Conservation (phyloP, 2,329 filamentous ascomycete species). For the Trichoderma simmonsii region DNA sequence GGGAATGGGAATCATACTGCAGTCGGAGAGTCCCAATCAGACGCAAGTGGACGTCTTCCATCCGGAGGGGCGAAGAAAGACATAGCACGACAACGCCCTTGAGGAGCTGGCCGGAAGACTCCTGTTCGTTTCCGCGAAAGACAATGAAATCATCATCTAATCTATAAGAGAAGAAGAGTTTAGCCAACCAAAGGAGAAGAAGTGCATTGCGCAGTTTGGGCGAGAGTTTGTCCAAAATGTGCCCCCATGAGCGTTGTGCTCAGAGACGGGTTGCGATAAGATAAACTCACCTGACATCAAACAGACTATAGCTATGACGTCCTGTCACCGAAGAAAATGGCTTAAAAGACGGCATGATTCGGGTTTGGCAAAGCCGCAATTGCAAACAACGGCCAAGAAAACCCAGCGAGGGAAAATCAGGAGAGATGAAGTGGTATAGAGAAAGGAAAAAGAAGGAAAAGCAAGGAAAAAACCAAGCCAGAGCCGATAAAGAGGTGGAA, state of each 20-base stretch:
- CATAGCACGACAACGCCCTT: conserved; percentile 73
- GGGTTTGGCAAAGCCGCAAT: conserved; percentile 13
- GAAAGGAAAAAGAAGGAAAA: background rate
- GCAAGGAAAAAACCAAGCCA: background rate
- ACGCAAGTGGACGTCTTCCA: conserved; percentile 71
- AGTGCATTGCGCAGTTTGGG: background rate
- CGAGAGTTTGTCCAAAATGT: background rate
- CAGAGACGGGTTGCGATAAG: background rate
- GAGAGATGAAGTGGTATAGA: background rate
- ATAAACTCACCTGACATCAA: conserved; percentile 54
- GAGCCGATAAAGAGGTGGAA: background rate
- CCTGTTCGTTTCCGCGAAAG: conserved; percentile 70
- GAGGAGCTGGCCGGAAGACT: conserved; percentile 71
- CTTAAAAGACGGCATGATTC: conserved; percentile 53
- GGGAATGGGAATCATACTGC: conserved; percentile 48
- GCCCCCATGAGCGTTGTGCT: background rate
- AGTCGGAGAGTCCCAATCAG: conserved; percentile 65
- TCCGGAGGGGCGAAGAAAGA: conserved; percentile 63
- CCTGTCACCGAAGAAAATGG: conserved; percentile 52
- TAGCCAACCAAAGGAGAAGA: background rate
- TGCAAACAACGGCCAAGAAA: background rate
- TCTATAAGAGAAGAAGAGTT: conserved; percentile 39
- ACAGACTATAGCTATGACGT: conserved; percentile 51
- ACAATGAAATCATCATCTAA: conserved; percentile 77
- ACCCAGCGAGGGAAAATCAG: background rate